Conservation (phyloP, 768 basidiomycete species). For the Psilocybe tampanensis region DNA sequence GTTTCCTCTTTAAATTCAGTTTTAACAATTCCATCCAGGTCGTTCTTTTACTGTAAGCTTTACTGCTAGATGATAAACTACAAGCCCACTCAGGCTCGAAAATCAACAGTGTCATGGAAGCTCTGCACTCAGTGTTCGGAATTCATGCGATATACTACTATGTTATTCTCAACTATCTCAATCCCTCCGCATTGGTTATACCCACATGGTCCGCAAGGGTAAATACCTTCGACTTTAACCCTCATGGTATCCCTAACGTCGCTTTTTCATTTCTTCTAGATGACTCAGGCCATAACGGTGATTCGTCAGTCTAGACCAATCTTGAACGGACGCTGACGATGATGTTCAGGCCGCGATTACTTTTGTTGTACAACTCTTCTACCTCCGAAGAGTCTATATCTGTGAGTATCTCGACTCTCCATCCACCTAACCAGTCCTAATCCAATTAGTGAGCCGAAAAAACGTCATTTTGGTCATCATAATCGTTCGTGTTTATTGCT, state of each 20-base stretch:
- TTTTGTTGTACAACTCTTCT: not conserved
- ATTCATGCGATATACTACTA: conserved; percentile 2
- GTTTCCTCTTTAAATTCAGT: not conserved
- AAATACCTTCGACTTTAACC: not conserved
- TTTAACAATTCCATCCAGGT: not conserved
- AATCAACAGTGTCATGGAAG: not conserved
- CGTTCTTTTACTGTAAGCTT: not conserved
- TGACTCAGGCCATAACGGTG: not conserved
- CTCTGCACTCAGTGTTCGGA: not conserved
- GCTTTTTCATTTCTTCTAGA: not conserved
- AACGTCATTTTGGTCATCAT: not conserved
- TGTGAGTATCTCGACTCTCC: not conserved
- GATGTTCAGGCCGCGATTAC: not conserved
- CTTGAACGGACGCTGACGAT: too few relatives aligned
- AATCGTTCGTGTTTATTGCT: not conserved
- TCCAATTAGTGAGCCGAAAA: not conserved
- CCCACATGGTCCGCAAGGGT: not conserved
- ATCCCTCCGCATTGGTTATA: not conserved
- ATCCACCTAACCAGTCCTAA: too few relatives aligned
- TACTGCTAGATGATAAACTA: not conserved
- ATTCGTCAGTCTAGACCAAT: too few relatives aligned
- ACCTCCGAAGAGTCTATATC: not conserved
- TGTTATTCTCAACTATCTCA: not conserved
- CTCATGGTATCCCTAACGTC: not conserved
- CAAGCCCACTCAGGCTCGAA: not conserved